Evolutionary conservation across 106 monocot species (phyloP).

Genomic region (Dendrobium officinale): DNA sequence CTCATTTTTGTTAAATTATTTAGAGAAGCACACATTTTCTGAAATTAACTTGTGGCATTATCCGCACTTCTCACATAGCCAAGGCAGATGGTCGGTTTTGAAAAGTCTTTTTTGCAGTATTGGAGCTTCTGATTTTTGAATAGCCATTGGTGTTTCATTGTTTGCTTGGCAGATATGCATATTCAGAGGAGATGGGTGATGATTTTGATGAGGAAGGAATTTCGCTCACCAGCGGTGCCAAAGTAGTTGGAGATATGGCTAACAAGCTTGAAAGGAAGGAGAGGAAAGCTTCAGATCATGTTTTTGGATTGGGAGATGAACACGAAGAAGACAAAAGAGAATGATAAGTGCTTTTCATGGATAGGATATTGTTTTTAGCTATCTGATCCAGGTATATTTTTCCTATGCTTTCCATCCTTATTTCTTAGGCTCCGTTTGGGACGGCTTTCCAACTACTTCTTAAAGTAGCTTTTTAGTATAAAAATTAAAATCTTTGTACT

Average conservation of each 20-base stretch:
- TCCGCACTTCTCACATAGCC: too few relatives aligned
- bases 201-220: conserved; percentile 87
- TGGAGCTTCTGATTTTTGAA: too few relatives aligned
- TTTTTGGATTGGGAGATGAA: conserved; percentile 63
- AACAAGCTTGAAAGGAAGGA: conserved; percentile 81
- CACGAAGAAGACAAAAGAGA: conserved; percentile 89
- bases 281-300: conserved; percentile 55
- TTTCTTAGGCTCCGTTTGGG: neutral
- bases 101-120: too few relatives aligned
- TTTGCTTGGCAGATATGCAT: conserved; percentile 58
- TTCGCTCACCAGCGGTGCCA: conserved; percentile 51
- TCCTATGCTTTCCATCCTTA: neutral
- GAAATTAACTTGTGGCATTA: too few relatives aligned
- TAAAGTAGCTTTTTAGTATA: too few relatives aligned
- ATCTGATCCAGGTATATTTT: conserved; percentile 19
- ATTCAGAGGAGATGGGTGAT: conserved; percentile 76
- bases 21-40: too few relatives aligned
- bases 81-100: too few relatives aligned
- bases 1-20: too few relatives aligned
- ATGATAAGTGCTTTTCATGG: conserved; percentile 16
- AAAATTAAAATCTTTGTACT: too few relatives aligned
- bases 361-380: neutral
- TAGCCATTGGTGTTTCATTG: too few relatives aligned
- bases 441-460: too few relatives aligned
- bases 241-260: conserved; percentile 43